phyloP scores from a whole-genome alignment of 2,329 filamentous ascomycete species.

The Hysterium pulicare region DNA sequence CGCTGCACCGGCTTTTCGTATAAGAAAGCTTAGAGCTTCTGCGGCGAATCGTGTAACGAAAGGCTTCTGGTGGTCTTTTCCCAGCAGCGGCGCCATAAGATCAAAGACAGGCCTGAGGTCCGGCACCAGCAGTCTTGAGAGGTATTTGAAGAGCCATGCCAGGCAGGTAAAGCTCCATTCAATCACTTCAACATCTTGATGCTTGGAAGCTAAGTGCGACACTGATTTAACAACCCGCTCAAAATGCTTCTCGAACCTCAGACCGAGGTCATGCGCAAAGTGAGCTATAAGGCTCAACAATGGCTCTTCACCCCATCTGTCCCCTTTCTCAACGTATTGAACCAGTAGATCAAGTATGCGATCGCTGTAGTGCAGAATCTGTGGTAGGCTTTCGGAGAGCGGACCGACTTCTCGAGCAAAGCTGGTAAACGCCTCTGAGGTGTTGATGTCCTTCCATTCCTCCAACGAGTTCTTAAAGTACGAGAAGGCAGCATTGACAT shows the following conservation, averaged over 20 bases:
- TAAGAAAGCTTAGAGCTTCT: constrained; percentile 88
- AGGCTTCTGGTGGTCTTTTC: constrained; percentile 74
- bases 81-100: constrained; percentile 78
- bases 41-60: constrained; percentile 91
- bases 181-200: constrained; percentile 80
- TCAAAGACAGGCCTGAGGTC: constrained; percentile 82
- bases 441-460: constrained; percentile 88
- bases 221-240: constrained; percentile 70
- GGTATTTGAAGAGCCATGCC: constrained; percentile 95
- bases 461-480: constrained; percentile 80
- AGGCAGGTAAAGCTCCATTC: constrained; percentile 96
- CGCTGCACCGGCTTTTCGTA: constrained; percentile 79
- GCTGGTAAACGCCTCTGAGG: constrained; percentile 73
- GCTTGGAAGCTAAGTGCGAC: constrained; percentile 71
- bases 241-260: constrained; percentile 86
- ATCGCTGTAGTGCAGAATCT: constrained; percentile 87
- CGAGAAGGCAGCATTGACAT: constrained; percentile 72
- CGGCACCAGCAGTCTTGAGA: constrained; percentile 80
- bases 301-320: constrained; percentile 79
- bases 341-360: constrained; percentile 76
- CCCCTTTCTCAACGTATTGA: constrained; percentile 71
- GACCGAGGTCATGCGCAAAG: constrained; percentile 89
- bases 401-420: constrained; percentile 74
- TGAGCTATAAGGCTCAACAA: constrained; percentile 84
- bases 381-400: constrained; percentile 83